A percentile compares a stretch with the other conserved stretches of the same genome.
Conservation (phyloP, 192 early-diverging fungal genomes). For the Gonapodya sp. region DNA sequence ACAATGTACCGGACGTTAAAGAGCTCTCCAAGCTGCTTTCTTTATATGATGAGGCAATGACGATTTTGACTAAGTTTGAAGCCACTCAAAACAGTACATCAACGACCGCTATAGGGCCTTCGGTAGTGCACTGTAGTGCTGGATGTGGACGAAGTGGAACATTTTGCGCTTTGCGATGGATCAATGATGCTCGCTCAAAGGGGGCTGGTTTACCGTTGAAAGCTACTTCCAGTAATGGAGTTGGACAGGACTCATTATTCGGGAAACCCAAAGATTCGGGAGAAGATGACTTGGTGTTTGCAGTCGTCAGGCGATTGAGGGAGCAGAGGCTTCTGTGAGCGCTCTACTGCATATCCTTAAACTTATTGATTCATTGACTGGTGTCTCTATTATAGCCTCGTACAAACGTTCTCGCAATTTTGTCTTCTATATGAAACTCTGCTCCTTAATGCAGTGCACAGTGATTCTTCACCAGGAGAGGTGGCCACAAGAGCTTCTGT, state of each 20-base stretch:
- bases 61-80: conserved; percentile 22
- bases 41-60: conserved; percentile 41
- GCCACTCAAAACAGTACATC: conserved; percentile 10
- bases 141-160: conserved; percentile 81
- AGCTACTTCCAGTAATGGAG: neutral
- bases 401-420: neutral
- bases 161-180: conserved; percentile 49
- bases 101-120: conserved; percentile 34
- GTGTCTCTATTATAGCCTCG: neutral
- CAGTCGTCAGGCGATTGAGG: neutral
- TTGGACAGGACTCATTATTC: neutral
- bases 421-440: neutral
- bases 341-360: neutral
- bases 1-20: conserved; percentile 34
- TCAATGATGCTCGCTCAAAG: no score
- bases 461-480: neutral
- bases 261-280: neutral
- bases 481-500: neutral
- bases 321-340: neutral
- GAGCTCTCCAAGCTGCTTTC: conserved; percentile 30
- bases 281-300: neutral
- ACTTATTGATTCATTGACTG: neutral
- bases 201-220: no score
- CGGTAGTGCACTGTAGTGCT: conserved; percentile 77
- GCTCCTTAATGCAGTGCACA: neutral